Conservation (phyloP, 768 basidiomycete genomes). For the Agrocybe praecox region DNA sequence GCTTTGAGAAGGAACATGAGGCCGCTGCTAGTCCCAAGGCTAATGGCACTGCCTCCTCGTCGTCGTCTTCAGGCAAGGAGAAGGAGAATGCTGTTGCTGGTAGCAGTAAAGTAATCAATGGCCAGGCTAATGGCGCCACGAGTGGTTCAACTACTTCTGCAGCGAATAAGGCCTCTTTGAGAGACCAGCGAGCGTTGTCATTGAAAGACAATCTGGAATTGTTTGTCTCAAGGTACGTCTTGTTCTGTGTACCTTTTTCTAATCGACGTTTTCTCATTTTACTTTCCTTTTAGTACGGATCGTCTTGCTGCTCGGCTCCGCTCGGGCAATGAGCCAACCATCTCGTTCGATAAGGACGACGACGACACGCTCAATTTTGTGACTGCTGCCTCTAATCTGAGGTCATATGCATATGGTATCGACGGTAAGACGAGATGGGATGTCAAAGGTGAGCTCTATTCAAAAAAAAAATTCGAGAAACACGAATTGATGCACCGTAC, state of each 20-base stretch:
- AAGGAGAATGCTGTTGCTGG: conserved; percentile 29
- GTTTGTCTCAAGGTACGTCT: conserved; percentile 78
- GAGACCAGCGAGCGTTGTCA: conserved; percentile 80
- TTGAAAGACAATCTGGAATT: conserved; percentile 81
- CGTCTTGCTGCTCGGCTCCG: conserved; percentile 72
- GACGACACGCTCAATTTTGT: conserved; percentile 97
- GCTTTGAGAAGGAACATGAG: conserved; percentile 48
- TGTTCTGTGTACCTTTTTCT: neutral
- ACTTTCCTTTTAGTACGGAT: conserved; percentile 58
- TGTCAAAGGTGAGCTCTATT: conserved; percentile 73
- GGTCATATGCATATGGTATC: conserved; percentile 90
- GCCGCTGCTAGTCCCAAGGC: conserved; percentile 10
- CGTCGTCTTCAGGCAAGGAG: neutral
- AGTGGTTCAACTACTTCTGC: conserved; percentile 32
- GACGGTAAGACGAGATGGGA: conserved; percentile 91
- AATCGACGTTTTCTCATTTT: neutral
- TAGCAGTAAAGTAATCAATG: conserved; percentile 8
- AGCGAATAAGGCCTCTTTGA: conserved; percentile 44
- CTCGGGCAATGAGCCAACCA: conserved; percentile 60
- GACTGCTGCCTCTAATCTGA: conserved; percentile 90
- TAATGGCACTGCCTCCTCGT: conserved; percentile 19
- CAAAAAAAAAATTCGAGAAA: neutral
- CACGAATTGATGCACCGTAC: neutral
- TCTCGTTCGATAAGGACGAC: conserved; percentile 97
- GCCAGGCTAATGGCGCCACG: conserved; percentile 3